Evolutionary conservation across 495 filamentous ascomycete species (phyloP).

Genomic region (Aspergillus nanangensis): DNA sequence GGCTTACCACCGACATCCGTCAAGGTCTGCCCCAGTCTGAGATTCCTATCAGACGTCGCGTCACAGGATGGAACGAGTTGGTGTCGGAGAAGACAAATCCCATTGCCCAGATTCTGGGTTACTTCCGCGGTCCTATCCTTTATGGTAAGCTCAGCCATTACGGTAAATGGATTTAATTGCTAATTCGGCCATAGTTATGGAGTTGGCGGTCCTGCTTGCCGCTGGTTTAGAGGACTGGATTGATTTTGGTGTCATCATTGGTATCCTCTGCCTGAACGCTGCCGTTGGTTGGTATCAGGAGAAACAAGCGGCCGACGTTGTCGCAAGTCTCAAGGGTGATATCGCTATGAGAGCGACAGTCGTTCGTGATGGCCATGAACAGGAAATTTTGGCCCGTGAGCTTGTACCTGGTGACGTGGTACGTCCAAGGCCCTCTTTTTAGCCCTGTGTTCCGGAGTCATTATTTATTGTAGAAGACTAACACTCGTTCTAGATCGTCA

Average conservation of each 20-base stretch:
- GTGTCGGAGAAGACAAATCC: conserved; percentile 69
- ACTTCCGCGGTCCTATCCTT: conserved; percentile 76
- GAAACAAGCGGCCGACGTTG: conserved; percentile 78
- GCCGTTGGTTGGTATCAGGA: conserved; percentile 79
- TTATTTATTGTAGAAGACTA: conserved; percentile 7
- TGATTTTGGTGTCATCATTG: conserved; percentile 80
- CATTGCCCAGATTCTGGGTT: conserved; percentile 66
- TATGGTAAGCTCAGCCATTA: conserved; percentile 53
- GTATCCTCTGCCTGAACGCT: conserved; percentile 72
- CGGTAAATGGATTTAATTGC: conserved; percentile 2
- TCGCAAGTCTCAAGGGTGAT: conserved; percentile 73
- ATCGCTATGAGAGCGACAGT: conserved; percentile 72
- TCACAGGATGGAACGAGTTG: conserved; percentile 68
- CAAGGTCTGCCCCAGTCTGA: conserved; percentile 52
- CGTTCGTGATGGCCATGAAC: conserved; percentile 59
- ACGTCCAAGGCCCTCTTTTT: conserved; percentile 26
- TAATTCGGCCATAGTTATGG: conserved; percentile 60
- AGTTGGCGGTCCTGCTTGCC: conserved; percentile 70
- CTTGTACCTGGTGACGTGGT: conserved; percentile 77
- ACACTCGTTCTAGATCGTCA: conserved; percentile 41
- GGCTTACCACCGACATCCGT: conserved; percentile 66
- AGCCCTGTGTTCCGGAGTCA: too few relatives aligned
- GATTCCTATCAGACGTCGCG: conserved; percentile 54
- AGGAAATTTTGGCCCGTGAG: conserved; percentile 68
- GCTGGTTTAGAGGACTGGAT: conserved; percentile 74